Percentiles rank a stretch among this genome's conserved stretches.
phyloP scores from a whole-genome alignment of 371 early-diverging fungal genomes.

The Racocetra persica region DNA sequence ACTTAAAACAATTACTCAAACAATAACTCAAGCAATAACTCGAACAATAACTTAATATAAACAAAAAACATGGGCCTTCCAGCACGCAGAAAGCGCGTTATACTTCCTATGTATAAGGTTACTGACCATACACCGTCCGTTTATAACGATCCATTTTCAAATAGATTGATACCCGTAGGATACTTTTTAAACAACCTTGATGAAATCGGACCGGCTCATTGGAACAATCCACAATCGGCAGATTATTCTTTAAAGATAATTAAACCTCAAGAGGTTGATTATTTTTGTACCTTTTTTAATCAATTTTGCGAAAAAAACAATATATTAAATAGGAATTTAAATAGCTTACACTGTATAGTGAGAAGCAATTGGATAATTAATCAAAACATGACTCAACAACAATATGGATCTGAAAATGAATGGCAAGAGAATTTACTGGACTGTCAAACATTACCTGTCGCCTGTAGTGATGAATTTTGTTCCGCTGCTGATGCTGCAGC shows the following conservation, averaged over 20 bases:
- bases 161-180: slow-evolving; percentile 10
- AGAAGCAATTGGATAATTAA: too few relatives aligned
- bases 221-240: neutral
- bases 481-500: neutral
- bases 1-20: too few relatives aligned
- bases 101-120: slow-evolving; percentile 14
- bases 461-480: neutral
- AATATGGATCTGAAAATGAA: too few relatives aligned
- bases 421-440: neutral
- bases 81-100: neutral
- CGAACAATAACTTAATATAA: too few relatives aligned
- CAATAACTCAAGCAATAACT: too few relatives aligned
- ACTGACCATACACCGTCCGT: slow-evolving; percentile 34
- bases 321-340: neutral
- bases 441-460: too few relatives aligned
- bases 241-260: slow-evolving; percentile 21
- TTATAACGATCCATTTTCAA: slow-evolving; percentile 5
- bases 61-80: slow-evolving; percentile 14
- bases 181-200: slow-evolving; percentile 38
- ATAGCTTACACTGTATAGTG: too few relatives aligned
- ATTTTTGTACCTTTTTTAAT: slow-evolving; percentile 14
- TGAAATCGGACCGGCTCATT: slow-evolving; percentile 26
- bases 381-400: too few relatives aligned
- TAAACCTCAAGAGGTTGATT: neutral
- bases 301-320: neutral